phyloP scores from a whole-genome alignment of 1,139 yeast species.

The Trichomonascaceae sp. region DNA sequence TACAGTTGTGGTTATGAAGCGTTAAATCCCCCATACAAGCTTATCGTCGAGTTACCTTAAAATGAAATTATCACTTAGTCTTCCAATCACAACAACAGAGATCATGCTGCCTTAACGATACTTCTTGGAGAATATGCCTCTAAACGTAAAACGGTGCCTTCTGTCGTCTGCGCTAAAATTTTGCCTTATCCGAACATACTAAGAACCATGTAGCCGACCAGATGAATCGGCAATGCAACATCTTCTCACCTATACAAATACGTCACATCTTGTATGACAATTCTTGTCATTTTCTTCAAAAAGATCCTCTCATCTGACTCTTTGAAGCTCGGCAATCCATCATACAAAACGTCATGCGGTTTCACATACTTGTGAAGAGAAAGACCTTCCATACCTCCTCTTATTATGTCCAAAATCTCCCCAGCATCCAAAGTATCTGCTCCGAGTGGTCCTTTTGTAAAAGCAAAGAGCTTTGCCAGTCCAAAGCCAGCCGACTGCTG shows the following conservation, averaged over 20 bases:
- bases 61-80: too few species aligned
- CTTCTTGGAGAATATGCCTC: too few species aligned
- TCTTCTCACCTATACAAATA: slow-evolving; percentile 13
- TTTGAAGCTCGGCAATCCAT: slow-evolving; percentile 23
- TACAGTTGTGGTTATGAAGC: too few species aligned
- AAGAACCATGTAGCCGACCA: too few species aligned
- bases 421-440: slow-evolving; percentile 13
- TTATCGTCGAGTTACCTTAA: too few species aligned
- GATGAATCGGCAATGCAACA: too few species aligned
- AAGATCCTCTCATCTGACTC: slow-evolving; percentile 26
- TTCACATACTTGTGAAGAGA: slow-evolving; percentile 23
- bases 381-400: slow-evolving; percentile 27
- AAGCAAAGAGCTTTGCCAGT: not conserved
- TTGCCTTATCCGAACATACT: too few species aligned
- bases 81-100: too few species aligned
- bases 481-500: not conserved
- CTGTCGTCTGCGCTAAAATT: too few species aligned
- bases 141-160: too few species aligned
- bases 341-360: slow-evolving; percentile 18
- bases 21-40: too few species aligned
- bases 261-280: slow-evolving; percentile 24
- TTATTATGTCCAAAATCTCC: slow-evolving; percentile 24
- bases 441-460: slow-evolving; percentile 1
- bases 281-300: slow-evolving; percentile 23
- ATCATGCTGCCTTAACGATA: too few species aligned